These are phyloP conservation scores for Amaranthus tricolor DNA, from an alignment of 179 eudicot genomes.

Conservation along the genomic window DNA sequence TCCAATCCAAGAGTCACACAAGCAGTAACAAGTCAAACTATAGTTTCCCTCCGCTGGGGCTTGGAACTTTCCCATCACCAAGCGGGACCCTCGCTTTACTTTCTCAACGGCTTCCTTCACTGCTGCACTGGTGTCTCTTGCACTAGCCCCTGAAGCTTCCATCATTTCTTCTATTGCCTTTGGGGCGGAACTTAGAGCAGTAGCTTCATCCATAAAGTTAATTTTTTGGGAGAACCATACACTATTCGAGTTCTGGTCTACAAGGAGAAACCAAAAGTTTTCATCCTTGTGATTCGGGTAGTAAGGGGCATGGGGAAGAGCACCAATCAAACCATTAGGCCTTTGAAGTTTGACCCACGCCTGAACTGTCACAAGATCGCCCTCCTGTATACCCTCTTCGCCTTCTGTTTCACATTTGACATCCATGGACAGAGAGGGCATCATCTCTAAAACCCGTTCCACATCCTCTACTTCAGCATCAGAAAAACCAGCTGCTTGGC, in stretches of 20 bases:
- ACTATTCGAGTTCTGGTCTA: constrained; percentile 57
- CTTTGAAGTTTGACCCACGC: constrained; percentile 76
- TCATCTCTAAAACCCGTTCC: constrained; percentile 66
- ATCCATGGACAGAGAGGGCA: constrained; percentile 65
- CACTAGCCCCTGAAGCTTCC: constrained; percentile 64
- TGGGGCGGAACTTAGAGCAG: constrained; percentile 67
- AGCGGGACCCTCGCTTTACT: constrained; percentile 64
- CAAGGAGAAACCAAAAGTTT: constrained; percentile 73
- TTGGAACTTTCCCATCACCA: constrained; percentile 75
- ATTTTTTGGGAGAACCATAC: constrained; percentile 83
- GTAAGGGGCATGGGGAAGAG: constrained; percentile 82
- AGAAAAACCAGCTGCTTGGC: constrained; percentile 61
- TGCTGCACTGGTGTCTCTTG: constrained; percentile 53
- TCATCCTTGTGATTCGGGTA: constrained; percentile 87
- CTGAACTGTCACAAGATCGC: constrained; percentile 70
- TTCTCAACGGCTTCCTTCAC: constrained; percentile 63
- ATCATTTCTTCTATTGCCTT: constrained; percentile 63
- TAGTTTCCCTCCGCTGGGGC: constrained; percentile 73
- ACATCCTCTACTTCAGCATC: constrained; percentile 60
- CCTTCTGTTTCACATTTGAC: constrained; percentile 85
- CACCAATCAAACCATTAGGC: constrained; percentile 58
- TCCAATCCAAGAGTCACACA: constrained; percentile 84
- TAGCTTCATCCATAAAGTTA: constrained; percentile 65
- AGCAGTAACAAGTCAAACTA: constrained; percentile 48
- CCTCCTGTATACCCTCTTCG: constrained; percentile 84